phyloP scores from a whole-genome alignment of 441 rosid genomes.

The Flueggea neowawraea region DNA sequence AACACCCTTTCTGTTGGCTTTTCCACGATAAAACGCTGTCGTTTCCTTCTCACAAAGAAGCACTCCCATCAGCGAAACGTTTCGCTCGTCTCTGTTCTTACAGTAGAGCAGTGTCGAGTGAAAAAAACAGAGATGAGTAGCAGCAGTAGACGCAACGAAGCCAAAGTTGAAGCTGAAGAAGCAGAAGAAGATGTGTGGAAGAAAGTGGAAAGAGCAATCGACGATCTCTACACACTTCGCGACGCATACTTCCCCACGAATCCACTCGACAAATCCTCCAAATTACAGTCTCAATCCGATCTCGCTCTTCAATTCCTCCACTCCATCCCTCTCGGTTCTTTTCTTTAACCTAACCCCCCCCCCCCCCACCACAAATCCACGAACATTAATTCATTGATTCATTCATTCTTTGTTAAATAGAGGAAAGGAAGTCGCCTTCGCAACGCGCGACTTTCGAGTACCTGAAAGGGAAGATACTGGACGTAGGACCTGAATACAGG shows the following conservation, averaged over 20 bases:
- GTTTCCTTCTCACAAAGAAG: too few relatives aligned
- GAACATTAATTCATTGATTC: not conserved
- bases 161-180: not conserved
- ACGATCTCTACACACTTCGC: slow-evolving; percentile 43
- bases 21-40: too few relatives aligned
- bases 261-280: slow-evolving; percentile 47
- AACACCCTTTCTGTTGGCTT: too few relatives aligned
- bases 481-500: slow-evolving; percentile 64
- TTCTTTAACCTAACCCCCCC: too few relatives aligned
- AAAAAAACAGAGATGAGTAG: slow-evolving; percentile 9
- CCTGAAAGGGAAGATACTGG: slow-evolving; percentile 62
- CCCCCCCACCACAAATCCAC: too few relatives aligned
- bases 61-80: too few relatives aligned
- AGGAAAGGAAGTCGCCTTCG: slow-evolving; percentile 43
- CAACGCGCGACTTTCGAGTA: slow-evolving; percentile 56
- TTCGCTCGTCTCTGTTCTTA: too few relatives aligned
- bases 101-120: too few relatives aligned
- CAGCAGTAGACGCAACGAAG: not conserved
- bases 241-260: slow-evolving; percentile 57
- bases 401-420: slow-evolving; percentile 21
- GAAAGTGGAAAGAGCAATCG: slow-evolving; percentile 34
- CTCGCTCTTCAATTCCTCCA: slow-evolving; percentile 55
- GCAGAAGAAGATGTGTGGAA: slow-evolving; percentile 37
- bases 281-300: slow-evolving; percentile 44
- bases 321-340: slow-evolving; percentile 52